Conservation (phyloP, 139 green algal species). For the Micromonas pusilla region DNA sequence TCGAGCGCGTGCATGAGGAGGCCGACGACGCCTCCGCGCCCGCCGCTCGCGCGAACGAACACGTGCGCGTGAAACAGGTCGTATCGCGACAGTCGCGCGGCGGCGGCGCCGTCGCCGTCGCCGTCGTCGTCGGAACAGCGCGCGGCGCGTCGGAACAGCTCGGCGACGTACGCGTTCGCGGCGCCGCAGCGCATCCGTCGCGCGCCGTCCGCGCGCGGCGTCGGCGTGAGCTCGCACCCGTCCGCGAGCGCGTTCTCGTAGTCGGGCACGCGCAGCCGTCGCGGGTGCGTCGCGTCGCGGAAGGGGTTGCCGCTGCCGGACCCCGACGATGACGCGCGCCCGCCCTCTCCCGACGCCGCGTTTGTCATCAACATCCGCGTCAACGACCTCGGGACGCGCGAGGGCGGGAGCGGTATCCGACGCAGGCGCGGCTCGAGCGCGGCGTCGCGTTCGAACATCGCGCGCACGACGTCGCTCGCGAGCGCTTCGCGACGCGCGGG, state of each 20-base stretch:
- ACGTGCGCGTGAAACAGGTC: background rate
- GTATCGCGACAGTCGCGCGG: background rate
- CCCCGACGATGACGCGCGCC: too few relatives aligned
- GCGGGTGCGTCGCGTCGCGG: background rate
- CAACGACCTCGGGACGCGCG: background rate
- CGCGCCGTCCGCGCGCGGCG: background rate
- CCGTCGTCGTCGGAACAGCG: too few relatives aligned
- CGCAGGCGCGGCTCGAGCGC: background rate
- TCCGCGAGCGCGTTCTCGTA: background rate
- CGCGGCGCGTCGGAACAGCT: too few relatives aligned
- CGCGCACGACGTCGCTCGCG: background rate
- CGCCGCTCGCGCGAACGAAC: too few relatives aligned
- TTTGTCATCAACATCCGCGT: too few relatives aligned
- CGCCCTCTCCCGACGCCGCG: too few relatives aligned
- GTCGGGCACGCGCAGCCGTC: background rate
- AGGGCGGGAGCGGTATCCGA: background rate
- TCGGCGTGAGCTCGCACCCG: background rate
- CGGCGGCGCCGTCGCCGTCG: too few relatives aligned
- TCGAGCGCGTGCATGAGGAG: background rate
- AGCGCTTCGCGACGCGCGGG: too few relatives aligned
- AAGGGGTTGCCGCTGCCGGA: too few relatives aligned
- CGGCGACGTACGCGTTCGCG: background rate
- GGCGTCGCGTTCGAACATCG: background rate
- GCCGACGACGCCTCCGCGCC: background rate
- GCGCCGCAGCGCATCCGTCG: background rate